These are phyloP conservation scores for Kwoniella heveanensis DNA, from an alignment of 768 basidiomycete species.

Conservation along the genomic window DNA sequence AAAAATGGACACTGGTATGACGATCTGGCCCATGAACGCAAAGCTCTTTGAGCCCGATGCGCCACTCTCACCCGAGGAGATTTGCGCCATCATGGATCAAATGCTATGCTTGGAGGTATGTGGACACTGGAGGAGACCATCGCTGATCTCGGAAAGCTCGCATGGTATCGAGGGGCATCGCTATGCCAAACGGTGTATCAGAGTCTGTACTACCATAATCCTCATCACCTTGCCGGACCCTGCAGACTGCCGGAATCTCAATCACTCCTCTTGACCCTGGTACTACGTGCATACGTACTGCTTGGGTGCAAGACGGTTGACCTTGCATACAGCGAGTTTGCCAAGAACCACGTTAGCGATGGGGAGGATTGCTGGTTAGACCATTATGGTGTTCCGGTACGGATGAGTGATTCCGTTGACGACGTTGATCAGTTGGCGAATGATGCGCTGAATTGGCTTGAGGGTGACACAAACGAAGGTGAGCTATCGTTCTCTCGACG, in stretches of 20 bases:
- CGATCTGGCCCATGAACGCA: conserved; percentile 3
- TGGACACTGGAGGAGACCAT: neutral
- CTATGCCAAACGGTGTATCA: conserved; percentile 87
- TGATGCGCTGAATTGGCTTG: conserved; percentile 67
- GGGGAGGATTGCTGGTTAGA: conserved; percentile 71
- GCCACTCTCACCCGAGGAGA: conserved; percentile 71
- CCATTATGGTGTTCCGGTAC: conserved; percentile 76
- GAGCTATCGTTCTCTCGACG: conserved; percentile 2
- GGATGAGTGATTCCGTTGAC: conserved; percentile 66
- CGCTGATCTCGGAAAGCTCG: conserved; percentile 63
- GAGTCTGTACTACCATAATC: conserved; percentile 68
- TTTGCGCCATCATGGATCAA: conserved; percentile 86
- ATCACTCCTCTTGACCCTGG: conserved; percentile 66
- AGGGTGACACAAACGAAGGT: conserved; percentile 32
- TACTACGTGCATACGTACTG: conserved; percentile 68
- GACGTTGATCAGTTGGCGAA: conserved; percentile 65
- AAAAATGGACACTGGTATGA: conserved; percentile 79
- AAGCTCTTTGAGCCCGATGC: conserved; percentile 65
- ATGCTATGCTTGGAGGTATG: conserved; percentile 73
- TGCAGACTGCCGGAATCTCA: conserved; percentile 58
- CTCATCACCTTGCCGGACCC: conserved; percentile 58
- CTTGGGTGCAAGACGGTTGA: conserved; percentile 80
- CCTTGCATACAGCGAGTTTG: conserved; percentile 76
- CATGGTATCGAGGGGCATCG: conserved; percentile 81
- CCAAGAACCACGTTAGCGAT: conserved; percentile 74